Conservation (phyloP, 2,329 filamentous ascomycete species). For the Diplodia seriata region DNA sequence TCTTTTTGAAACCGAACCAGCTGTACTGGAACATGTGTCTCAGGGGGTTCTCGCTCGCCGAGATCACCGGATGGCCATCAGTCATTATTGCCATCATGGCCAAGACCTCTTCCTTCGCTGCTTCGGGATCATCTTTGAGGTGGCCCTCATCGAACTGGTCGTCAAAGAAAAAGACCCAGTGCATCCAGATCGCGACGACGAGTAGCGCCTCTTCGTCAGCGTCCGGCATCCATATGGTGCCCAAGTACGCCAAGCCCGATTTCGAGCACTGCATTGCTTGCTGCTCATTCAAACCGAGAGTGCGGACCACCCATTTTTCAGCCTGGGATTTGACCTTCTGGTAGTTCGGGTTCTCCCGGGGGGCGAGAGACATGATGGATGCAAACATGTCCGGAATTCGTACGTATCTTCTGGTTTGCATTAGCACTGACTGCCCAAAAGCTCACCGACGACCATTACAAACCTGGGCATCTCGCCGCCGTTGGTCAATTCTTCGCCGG, state of each 20-base stretch:
- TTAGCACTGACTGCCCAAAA: neutral
- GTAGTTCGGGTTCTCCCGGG: neutral
- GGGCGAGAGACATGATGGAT: slow-evolving; percentile 8
- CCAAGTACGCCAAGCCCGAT: slow-evolving; percentile 5
- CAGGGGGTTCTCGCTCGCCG: neutral
- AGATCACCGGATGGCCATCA: slow-evolving; percentile 1
- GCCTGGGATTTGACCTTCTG: neutral
- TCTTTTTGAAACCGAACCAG: slow-evolving; percentile 7
- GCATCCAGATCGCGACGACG: slow-evolving; percentile 6
- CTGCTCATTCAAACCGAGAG: neutral
- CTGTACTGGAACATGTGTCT: slow-evolving; percentile 11
- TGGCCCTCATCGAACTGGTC: slow-evolving; percentile 21
- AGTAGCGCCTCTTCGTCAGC: slow-evolving; percentile 13
- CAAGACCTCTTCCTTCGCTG: neutral
- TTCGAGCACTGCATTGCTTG: neutral
- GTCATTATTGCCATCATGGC: slow-evolving; percentile 9
- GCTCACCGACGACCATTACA: too few relatives aligned
- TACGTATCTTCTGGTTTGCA: neutral
- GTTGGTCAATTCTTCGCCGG: neutral
- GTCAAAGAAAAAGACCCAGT: slow-evolving; percentile 23
- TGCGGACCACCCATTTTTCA: neutral
- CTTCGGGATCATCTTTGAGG: neutral
- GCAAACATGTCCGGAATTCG: slow-evolving; percentile 21
- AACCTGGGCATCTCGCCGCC: neutral
- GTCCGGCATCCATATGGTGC: neutral